Base-by-base conservation (phyloP, 2,329 filamentous ascomycete genomes). In the Fusarium sp. region DNA sequence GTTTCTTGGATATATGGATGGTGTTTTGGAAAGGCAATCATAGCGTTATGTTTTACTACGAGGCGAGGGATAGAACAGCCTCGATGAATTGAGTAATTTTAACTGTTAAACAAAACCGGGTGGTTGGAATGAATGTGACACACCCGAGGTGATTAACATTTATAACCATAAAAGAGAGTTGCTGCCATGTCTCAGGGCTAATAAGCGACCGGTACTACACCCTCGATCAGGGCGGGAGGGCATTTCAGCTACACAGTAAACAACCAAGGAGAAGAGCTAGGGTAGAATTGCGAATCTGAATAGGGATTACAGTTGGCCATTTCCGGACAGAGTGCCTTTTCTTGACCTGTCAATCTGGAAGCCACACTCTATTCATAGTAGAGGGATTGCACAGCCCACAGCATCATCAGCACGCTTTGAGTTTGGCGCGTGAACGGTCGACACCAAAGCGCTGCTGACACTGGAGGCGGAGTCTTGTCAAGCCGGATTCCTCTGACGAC, bases 1-100 rank as follows among this genome's bases (percentile, higher is more conserved):
- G 20, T 34, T 43, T 48, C 39, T 41, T 35, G 2, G n/a, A 52
- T 14, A 27, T 30, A 23, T 16, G 34, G 20, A 25, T 25, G 57
- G 64, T 60, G 62, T 68, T 66, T 65, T 54, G 57, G 64, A 41
- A 35, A 11, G 65, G 68, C 56, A 30, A 61, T 74, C 9, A 39
- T 23, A 23, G 60, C 60, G 45, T 54, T 52, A 30, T 45, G 23
- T 57, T 27, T 20, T 45, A 20, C 25, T 68, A 50, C 60, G 41
- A 63, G 68, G 68, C 61, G n/a, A 50, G 39, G 27, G 34, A 10
- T 32, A 39, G 71, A 72, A 45, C 34, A 50, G 72, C 61, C 68
- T 68, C 35, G 41, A 43, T 8, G 27, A 63, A 63, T 60, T 45
- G 45, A 39, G 62, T 71, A 61, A 64, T 75, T 23, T 50, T 1